Conservation (phyloP, 208 protist genomes). For the Crithidia brevicula region DNA sequence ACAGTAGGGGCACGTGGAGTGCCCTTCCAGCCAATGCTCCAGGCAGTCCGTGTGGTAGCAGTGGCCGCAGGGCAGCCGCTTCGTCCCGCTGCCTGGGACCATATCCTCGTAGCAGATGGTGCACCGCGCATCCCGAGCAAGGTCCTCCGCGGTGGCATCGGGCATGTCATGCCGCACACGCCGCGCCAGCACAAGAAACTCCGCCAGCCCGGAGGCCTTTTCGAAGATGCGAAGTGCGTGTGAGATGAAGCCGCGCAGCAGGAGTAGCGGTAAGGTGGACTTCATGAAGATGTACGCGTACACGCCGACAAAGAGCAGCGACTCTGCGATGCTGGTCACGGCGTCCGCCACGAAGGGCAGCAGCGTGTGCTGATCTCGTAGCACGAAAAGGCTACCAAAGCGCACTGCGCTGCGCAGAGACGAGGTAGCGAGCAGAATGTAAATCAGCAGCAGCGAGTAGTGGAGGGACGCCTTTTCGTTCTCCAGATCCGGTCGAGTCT, state of each 20-base stretch:
- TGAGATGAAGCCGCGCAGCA: conserved; percentile 49
- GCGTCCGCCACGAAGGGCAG: conserved; percentile 43
- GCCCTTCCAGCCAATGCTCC: conserved; percentile 72
- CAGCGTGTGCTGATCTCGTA: conserved; percentile 36
- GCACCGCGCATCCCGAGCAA: conserved; percentile 65
- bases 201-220: conserved; percentile 32
- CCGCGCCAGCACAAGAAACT: conserved; percentile 49
- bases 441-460: conserved; percentile 45
- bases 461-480: conserved; percentile 24
- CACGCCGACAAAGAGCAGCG: conserved; percentile 46
- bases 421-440: conserved; percentile 32
- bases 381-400: conserved; percentile 29
- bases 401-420: conserved; percentile 29
- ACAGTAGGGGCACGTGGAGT: conserved; percentile 89
- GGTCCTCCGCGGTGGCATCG: conserved; percentile 55
- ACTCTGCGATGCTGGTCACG: conserved; percentile 43
- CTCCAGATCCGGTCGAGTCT: conserved; percentile 21
- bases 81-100: conserved; percentile 39
- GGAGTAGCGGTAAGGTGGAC: conserved; percentile 49
- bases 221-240: conserved; percentile 45
- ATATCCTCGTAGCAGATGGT: conserved; percentile 91
- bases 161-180: conserved; percentile 38
- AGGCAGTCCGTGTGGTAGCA: conserved; percentile 87
- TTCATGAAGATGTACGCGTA: conserved; percentile 54
- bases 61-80: conserved; percentile 81